A percentile compares a stretch with the other conserved stretches of the same genome.
Evolutionary conservation across 495 filamentous ascomycete species (phyloP).

Genomic region (Aspergillus conjunctus): DNA sequence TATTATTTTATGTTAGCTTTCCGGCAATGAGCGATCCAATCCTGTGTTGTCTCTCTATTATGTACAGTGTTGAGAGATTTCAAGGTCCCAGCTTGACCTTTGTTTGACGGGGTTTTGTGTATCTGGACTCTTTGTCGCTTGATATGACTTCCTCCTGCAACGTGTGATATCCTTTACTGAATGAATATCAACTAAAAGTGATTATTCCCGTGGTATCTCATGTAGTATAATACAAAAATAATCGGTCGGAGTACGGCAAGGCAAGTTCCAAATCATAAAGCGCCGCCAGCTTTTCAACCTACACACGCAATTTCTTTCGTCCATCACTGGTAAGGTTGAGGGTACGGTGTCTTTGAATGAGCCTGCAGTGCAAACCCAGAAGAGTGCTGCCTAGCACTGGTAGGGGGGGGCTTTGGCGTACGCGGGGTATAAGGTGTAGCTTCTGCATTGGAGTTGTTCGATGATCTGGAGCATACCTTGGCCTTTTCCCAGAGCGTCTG

Average conservation of each 20-base stretch:
- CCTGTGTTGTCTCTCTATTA: neutral
- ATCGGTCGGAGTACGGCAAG: no score
- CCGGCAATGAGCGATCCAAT: neutral
- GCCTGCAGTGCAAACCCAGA: neutral
- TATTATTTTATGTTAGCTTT: neutral
- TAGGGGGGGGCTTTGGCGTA: slow-evolving; percentile 1
- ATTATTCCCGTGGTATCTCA: no score
- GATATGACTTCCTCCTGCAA: no score
- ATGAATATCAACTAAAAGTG: no score
- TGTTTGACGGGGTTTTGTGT: neutral
- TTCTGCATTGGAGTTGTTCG: neutral
- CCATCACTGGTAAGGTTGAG: slow-evolving; percentile 16
- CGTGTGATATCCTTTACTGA: neutral
- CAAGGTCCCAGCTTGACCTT: neutral
- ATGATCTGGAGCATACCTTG: neutral
- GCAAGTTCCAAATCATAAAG: no score
- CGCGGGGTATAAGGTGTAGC: slow-evolving; percentile 14
- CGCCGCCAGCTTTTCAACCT: no score
- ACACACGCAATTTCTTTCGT: neutral
- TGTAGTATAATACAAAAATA: no score
- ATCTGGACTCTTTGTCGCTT: neutral
- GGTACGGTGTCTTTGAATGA: slow-evolving; percentile 5
- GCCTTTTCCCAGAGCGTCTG: slow-evolving; percentile 19
- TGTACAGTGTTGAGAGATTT: slow-evolving; percentile 4
- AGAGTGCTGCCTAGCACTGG: neutral